Conservation (phyloP, 495 filamentous ascomycete genomes). For the Parmelia sp. region DNA sequence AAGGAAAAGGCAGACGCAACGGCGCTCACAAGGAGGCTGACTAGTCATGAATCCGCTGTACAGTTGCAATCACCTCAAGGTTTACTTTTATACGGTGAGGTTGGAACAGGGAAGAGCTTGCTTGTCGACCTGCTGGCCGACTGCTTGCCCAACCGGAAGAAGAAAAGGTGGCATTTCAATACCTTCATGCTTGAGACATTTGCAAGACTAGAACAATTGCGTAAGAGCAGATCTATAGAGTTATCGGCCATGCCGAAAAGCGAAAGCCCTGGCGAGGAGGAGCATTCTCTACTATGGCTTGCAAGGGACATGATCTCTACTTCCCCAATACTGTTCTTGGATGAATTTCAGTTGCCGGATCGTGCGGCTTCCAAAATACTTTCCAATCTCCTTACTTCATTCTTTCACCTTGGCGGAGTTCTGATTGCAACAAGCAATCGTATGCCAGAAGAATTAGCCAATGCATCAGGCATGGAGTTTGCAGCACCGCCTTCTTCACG, state of each 20-base stretch:
- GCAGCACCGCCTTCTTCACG: conserved; percentile 38
- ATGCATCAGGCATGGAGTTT: conserved; percentile 57
- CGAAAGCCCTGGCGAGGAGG: conserved; percentile 35
- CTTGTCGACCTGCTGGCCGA: conserved; percentile 63
- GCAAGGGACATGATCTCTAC: conserved; percentile 60
- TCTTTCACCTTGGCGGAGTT: conserved; percentile 69
- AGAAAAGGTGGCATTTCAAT: conserved; percentile 68
- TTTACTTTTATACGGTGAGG: conserved; percentile 62
- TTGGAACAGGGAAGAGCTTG: conserved; percentile 67
- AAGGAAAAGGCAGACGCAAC: conserved; percentile 43
- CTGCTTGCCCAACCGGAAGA: conserved; percentile 57
- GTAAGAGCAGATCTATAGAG: conserved; percentile 34
- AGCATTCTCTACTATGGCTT: conserved; percentile 58
- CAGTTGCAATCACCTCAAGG: conserved; percentile 56
- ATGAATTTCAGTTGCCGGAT: conserved; percentile 71
- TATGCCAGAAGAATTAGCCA: conserved; percentile 66
- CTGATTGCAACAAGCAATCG: conserved; percentile 66
- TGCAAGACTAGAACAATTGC: conserved; percentile 53
- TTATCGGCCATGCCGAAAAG: conserved; percentile 3
- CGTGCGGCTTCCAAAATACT: conserved; percentile 61
- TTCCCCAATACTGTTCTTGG: conserved; percentile 63
- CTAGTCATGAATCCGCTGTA: conserved; percentile 56
- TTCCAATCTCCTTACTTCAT: conserved; percentile 61
- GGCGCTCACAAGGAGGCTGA: conserved; percentile 54
- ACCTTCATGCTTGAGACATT: conserved; percentile 68